A percentile compares a stretch with the other conserved stretches of the same genome.
Evolutionary conservation across 2,329 filamentous ascomycete genomes (phyloP).

Genomic region (Ciborinia camelliae): DNA sequence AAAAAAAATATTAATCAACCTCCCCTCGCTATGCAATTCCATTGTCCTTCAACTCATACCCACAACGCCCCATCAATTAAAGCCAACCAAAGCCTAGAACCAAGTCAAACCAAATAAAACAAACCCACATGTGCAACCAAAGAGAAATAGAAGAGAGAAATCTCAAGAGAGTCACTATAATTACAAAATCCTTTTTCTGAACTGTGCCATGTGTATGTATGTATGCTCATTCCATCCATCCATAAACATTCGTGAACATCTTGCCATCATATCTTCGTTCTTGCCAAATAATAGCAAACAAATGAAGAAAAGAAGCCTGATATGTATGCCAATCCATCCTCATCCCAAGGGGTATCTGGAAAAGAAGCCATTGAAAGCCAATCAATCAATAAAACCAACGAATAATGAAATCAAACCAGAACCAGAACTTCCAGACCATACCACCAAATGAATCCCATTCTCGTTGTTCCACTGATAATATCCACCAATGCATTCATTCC

Average conservation of each 20-base stretch:
- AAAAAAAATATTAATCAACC: background rate
- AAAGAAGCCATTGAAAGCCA: constrained; percentile 15
- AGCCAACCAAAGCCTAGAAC: too few relatives aligned
- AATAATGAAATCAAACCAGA: constrained; percentile 5
- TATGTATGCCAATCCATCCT: constrained; percentile 15
- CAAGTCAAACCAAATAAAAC: background rate
- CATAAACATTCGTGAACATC: constrained; percentile 1
- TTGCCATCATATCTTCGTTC: background rate
- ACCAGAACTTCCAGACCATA: constrained; percentile 6
- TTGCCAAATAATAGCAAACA: background rate
- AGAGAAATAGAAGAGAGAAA: background rate
- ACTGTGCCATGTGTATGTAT: background rate
- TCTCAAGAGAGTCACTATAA: background rate
- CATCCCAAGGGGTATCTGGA: constrained; percentile 20
- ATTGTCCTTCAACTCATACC: background rate
- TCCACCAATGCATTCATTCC: background rate
- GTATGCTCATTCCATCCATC: background rate
- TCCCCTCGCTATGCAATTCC: background rate
- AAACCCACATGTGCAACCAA: background rate
- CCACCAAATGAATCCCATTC: background rate
- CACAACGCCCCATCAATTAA: background rate
- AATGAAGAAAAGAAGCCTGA: background rate
- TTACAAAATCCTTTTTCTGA: constrained; percentile 1
- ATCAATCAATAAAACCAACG: constrained; percentile 15
- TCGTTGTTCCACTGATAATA: background rate